Base-by-base conservation (phyloP, 345 rosid genomes). In the Salix caprea region DNA sequence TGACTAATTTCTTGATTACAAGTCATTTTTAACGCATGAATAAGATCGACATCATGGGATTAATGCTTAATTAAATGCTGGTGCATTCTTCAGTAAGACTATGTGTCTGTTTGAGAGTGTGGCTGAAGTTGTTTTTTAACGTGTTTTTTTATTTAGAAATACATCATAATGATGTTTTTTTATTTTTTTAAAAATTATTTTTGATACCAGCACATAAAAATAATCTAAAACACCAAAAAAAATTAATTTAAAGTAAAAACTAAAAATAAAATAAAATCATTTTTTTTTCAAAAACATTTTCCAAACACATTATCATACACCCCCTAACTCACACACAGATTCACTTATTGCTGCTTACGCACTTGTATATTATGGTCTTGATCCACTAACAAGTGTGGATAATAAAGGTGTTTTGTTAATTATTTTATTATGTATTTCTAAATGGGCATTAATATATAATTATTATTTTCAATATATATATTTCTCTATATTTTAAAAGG, bases 361-460 rank as follows among this genome's bases (percentile, higher is more conserved):
- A 77, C 85, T 81, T 82, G 73, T 65, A 80, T 65, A 26, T 73
- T 74, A 74, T 77, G 87, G 78, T 76, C 85, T 74, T 70, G 46
- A 69, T 80, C 90, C 92, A 85, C 89, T 86, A 78, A 65, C 74
- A 80, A 65, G 69, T 58, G 87, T 86, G 81, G 87, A 84, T 78
- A 58, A 82, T 46, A 80, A 82, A 80, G 83, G 60, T 71, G 65
- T 74, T 70, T 60, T 77, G 56, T 52, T 36, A 36, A 5, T 36
- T 36, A 36, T 36, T 70, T 34, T 48, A 24, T 44, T 76, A 39
- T 39, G 8, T 66, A 34, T 73, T 46, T 69, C 62, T 78, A 44
- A 39, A 34, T 21, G 26, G 77, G 64, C 56, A 62, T 46, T 74
- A 21, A 14, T 75, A 34, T 39, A 7, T 42, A 15, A 34, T 77